Evolutionary conservation across 2,329 filamentous ascomycete species (phyloP).

Genomic region (Emergomyces pasteurianus): DNA sequence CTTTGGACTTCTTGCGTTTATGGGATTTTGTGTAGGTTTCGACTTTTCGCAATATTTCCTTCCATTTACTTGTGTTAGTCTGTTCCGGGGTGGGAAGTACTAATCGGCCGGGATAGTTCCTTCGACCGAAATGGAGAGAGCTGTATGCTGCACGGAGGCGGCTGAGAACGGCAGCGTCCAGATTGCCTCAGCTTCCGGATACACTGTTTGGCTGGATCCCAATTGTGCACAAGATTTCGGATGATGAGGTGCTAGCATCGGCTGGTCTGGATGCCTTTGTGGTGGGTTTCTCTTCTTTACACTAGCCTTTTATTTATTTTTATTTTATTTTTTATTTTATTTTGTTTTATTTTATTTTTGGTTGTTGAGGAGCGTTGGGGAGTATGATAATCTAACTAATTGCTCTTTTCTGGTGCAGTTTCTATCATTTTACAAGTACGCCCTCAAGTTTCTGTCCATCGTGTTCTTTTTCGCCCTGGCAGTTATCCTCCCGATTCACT

Average conservation of each 20-base stretch:
- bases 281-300: slow-evolving; percentile 34
- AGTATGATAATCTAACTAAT: too few species aligned
- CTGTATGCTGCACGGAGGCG: slow-evolving; percentile 84
- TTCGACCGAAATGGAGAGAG: slow-evolving; percentile 82
- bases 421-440: slow-evolving; percentile 90
- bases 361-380: too few species aligned
- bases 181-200: slow-evolving; percentile 68
- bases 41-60: neutral
- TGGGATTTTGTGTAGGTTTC: slow-evolving; percentile 34
- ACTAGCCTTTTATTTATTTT: neutral
- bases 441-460: slow-evolving; percentile 66
- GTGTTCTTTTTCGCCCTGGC: slow-evolving; percentile 71
- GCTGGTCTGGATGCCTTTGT: slow-evolving; percentile 93
- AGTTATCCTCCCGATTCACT: slow-evolving; percentile 78
- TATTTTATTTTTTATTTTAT: too few species aligned
- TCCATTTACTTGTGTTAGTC: neutral
- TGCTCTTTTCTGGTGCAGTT: slow-evolving; percentile 41
- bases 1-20: slow-evolving; percentile 32
- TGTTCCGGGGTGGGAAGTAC: neutral
- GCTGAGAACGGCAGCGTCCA: slow-evolving; percentile 51
- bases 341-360: too few species aligned
- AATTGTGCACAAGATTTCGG: slow-evolving; percentile 67
- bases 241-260: slow-evolving; percentile 78
- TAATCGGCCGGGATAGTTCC: slow-evolving; percentile 41
- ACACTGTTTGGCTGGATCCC: slow-evolving; percentile 90